phyloP scores from a whole-genome alignment of 2,329 filamentous ascomycete genomes.

The Aspergillus viridinutans region DNA sequence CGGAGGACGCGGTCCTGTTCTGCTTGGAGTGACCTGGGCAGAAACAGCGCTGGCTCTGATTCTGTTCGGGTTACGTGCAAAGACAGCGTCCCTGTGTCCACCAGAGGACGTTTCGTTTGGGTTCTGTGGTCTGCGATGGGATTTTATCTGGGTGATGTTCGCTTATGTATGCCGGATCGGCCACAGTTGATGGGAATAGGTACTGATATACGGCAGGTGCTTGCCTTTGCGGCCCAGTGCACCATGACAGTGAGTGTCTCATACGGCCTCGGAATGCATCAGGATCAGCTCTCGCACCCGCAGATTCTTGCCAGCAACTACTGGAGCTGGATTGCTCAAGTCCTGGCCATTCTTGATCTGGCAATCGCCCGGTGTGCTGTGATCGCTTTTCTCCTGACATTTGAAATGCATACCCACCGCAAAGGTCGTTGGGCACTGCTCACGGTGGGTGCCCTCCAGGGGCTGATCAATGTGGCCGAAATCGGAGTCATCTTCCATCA shows the following conservation, averaged over 20 bases:
- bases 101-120: conserved; percentile 6
- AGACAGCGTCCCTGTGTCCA: conserved; percentile 12
- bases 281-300: conserved; percentile 2
- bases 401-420: conserved; percentile 10
- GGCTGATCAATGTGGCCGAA: conserved; percentile 12
- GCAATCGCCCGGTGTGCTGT: conserved; percentile 13
- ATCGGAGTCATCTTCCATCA: conserved; percentile 13
- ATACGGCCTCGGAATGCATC: conserved; percentile 16
- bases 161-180: conserved; percentile 9
- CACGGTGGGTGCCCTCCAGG: conserved; percentile 10
- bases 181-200: neutral
- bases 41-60: conserved; percentile 13
- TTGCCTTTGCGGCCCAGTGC: conserved; percentile 10
- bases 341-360: conserved; percentile 11
- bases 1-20: conserved; percentile 12
- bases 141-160: conserved; percentile 17
- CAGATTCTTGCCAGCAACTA: conserved; percentile 12
- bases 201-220: conserved; percentile 4
- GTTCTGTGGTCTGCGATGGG: conserved; percentile 16
- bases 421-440: conserved; percentile 11
- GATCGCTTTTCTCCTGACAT: conserved; percentile 13
- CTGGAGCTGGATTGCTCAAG: conserved; percentile 17
- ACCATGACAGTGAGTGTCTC: conserved; percentile 14
- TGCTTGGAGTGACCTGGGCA: conserved; percentile 17
- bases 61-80: conserved; percentile 14